Evolutionary conservation across 208 protist species (phyloP).

Genomic region (Histomonas meleagridis): DNA sequence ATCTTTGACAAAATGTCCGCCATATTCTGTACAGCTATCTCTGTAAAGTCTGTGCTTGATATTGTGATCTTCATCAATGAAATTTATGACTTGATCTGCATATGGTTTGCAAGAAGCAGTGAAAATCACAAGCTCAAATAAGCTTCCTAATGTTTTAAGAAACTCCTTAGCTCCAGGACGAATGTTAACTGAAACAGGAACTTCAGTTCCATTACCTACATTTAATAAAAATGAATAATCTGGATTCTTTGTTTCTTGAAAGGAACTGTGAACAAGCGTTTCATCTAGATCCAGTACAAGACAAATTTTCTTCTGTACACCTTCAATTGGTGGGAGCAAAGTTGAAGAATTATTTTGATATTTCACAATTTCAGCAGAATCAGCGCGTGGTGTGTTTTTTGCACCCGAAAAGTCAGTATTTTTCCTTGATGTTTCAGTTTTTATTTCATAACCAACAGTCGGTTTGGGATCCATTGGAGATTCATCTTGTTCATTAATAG

Average conservation of each 20-base stretch:
- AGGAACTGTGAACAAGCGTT: constrained; percentile 22
- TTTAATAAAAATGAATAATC: background rate
- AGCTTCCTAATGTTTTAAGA: background rate
- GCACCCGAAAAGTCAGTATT: too few relatives aligned
- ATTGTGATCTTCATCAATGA: background rate
- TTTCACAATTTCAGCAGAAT: too few relatives aligned
- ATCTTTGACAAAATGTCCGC: background rate
- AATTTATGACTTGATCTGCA: background rate
- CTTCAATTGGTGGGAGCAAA: background rate
- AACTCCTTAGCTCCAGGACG: constrained; percentile 15
- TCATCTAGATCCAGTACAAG: constrained; percentile 31
- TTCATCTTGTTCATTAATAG: too few relatives aligned
- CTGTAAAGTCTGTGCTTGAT: background rate
- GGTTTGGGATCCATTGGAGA: too few relatives aligned
- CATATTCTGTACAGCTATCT: background rate
- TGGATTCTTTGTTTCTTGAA: background rate
- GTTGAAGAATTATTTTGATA: too few relatives aligned
- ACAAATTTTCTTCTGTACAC: background rate
- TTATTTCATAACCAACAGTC: too few relatives aligned
- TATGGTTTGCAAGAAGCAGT: background rate
- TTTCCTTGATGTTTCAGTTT: too few relatives aligned
- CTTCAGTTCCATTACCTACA: background rate
- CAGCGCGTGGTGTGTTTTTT: too few relatives aligned
- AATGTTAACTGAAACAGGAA: background rate
- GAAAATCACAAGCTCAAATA: constrained; percentile 26